Evolutionary conservation across 2,329 filamentous ascomycete genomes (phyloP), one percentile per base, ranked within the genome.

Genomic region (Aaosphaeria pasadenensis): DNA sequence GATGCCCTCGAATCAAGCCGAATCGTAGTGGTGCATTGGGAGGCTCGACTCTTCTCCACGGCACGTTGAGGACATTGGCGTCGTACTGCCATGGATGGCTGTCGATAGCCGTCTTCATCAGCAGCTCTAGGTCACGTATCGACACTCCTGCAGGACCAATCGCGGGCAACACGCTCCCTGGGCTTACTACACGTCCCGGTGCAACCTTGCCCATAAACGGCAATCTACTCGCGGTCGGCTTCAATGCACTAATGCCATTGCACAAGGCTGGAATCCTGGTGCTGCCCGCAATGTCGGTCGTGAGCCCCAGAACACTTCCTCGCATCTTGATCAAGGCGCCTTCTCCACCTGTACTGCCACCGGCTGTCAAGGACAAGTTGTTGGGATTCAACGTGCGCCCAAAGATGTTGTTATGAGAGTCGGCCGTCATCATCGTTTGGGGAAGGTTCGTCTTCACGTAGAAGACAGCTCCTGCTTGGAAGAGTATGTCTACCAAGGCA

Each of bases 221-320:
- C 0, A 82, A 70, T 0, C 80, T 63, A 0, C 76, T 74, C 46
- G 77, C 72, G 0, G 77, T 81, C 0, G 79, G 77, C 52, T 81
- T 82, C 28, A 81, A 62, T 0, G 76, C 76, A 4, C 74, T 71
- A 36, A 66, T 47, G 2, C 67, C 67, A 43, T 71, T 70, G 71
- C 91, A 91, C 59, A 96, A 91, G 47, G 95, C 88, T 69, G 88
- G 92, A 65, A 96, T 94, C 59, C 85, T 83, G 62, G 95, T 85
- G 46, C 70, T 74, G 1, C 78, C 78, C 1, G 75, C 78, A 42
- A 86, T 76, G 64, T 87, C 84, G 0, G 84, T 86, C 0, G 82
- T 83, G 9, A 86, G 74, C 1, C 85, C 85, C 1, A 87, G 58
- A 45, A 82, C 72, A 31, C 73, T 78, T 0, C 83, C 83, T 30